Evolutionary conservation across 352 stramenopile species (phyloP), one percentile per base, ranked within the genome.

Genomic region (Blastocystis sp.): DNA sequence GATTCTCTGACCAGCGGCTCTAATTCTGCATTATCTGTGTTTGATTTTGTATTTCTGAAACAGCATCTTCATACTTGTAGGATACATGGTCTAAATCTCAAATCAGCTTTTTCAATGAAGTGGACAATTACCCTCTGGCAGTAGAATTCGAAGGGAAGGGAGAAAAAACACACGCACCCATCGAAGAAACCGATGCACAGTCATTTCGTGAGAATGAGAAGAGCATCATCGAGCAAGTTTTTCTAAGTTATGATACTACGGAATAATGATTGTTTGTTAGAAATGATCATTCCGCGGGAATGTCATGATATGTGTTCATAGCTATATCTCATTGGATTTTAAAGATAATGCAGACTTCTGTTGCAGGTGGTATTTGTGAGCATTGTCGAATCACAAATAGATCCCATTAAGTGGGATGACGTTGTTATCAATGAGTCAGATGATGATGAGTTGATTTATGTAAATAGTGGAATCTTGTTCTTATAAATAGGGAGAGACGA

Each of bases 381-480:
- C 7, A 55, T 20, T 39, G 9, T 7, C 7, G 29, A 47, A 69
- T 53, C 15, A 47, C 9, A 15, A 34, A 18, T 29, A 84, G 73
- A 84, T 84, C 73, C 73, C 39, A 34, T 84, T 29, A 84, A 84
- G 55, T 84, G 73, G 73, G 73, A 84, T 20, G 73, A 84, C 29
- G 73, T 84, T 29, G 47, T 84, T 34, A 64, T 84, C 29, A 64
- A 84, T 53, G 73, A 84, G 20, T 84, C 73, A 2, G 73, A 84
- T 53, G 73, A 84, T 66, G 73, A 84, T 66, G 73, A 84, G 15
- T 37, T 84, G 1, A 84, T 84, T 50, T 64, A 23, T 26, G 73
- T 84, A 68, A 50, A 45, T 61, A 7, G 7, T 47, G 11, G 13
- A 47, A 3, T 29, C 3, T 47, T 66, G 29, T 37, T 11, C 18